Percentiles rank a stretch among this genome's conserved stretches.
phyloP scores from a whole-genome alignment of 2,329 filamentous ascomycete species.

The Huntiella moniliformis region DNA sequence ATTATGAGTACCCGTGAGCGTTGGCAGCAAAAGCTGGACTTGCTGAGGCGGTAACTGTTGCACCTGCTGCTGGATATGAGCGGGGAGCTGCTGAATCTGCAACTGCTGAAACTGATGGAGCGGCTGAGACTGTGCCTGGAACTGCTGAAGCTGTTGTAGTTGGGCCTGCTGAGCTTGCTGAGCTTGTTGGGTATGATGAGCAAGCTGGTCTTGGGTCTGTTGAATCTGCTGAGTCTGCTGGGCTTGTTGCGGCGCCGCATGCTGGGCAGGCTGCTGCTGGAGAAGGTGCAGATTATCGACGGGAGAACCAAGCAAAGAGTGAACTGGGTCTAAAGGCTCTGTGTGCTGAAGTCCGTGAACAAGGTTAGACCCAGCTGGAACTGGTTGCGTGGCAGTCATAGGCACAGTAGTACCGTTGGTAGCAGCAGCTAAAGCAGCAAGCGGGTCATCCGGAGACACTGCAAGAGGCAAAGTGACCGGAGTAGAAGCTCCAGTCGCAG shows the following conservation, averaged over 20 bases:
- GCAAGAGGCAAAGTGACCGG: background rate
- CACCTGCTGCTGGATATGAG: conserved; percentile 4
- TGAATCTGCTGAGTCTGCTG: conserved; percentile 5
- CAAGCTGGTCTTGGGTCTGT: background rate
- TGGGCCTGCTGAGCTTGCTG: conserved; percentile 5
- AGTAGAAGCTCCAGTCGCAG: background rate
- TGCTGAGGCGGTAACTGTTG: conserved; percentile 5
- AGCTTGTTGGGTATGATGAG: background rate
- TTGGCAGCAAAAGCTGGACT: conserved; percentile 1
- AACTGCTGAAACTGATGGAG: background rate
- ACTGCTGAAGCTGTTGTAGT: conserved; percentile 5
- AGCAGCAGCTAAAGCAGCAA: conserved; percentile 1
- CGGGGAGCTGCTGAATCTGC: background rate
- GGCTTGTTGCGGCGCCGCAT: background rate
- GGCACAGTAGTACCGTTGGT: background rate
- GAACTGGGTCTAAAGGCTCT: conserved; percentile 6
- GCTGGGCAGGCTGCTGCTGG: conserved; percentile 5
- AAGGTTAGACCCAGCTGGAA: background rate
- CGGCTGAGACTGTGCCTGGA: conserved; percentile 3
- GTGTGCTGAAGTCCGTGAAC: background rate
- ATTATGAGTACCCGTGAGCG: background rate
- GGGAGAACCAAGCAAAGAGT: conserved; percentile 5
- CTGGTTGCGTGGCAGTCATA: background rate
- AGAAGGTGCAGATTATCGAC: conserved; percentile 6
- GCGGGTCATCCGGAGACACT: background rate